Base-by-base conservation (phyloP, 2,329 filamentous ascomycete genomes). In the Xylariaceae sp. region DNA sequence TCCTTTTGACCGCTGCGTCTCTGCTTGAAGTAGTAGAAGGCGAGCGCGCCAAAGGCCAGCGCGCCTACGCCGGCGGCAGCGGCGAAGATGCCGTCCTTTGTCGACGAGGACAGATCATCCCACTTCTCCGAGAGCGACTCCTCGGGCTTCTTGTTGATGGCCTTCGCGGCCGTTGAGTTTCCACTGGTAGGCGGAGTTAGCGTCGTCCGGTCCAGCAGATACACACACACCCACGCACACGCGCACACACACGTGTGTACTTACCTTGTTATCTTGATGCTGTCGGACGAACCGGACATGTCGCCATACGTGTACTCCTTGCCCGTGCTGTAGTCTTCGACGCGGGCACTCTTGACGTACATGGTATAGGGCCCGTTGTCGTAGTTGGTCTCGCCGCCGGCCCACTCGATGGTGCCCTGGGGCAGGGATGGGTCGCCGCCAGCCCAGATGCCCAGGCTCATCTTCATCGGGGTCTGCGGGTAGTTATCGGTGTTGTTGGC, bases 401-500 rank as follows among this genome's bases (percentile, higher is more conserved):
- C 81, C 81, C 81, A 86, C 36, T 77, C 63, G 32, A 80, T 72
- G 2, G 77, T 82, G 10, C 71, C 66, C 32, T 68, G 27, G 26
- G 70, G 57, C 51, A 79, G 56, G 25, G 61, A 52, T 5, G 75
- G 60, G 43, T 84, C 69, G 40, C 78, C 68, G 36, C 75, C 69
- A 32, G 80, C 72, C 70, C 76, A 81, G 45, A 82, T 78, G 34
- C 80, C 80, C 13, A 85, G 51, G 33, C 75, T 77, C 31, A 85
- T 58, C 32, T 75, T 74, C 77, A 83, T 82, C 2, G 84, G 84
- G 0, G 83, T 88, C 53, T 90, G 84, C 0, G 84, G 84, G 55
- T 75, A 89, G 52, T 72, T 72, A 31, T 70, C 55, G 10, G 77
- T 76, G 45, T 70, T 70, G 52, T 78, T 71, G 38, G 77, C 75